phyloP scores from a whole-genome alignment of 2,329 filamentous ascomycete genomes.

The Phoma sp. region DNA sequence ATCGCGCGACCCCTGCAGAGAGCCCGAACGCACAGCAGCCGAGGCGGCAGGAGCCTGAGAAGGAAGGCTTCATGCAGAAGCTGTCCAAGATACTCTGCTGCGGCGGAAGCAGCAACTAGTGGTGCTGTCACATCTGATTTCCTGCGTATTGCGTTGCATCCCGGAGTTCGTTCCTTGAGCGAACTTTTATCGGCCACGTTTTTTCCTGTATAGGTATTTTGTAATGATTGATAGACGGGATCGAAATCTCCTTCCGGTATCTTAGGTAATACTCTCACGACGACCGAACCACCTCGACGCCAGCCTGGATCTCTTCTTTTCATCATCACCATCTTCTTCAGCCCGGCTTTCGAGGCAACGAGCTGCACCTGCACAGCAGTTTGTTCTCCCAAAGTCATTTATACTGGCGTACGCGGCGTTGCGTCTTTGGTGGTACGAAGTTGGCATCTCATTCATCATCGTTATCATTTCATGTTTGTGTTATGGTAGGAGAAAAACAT shows the following conservation, averaged over 20 bases:
- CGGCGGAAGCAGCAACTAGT: conserved; percentile 51
- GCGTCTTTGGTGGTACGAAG: conserved; percentile 26
- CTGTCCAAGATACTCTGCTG: conserved; percentile 93
- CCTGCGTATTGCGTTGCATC: conserved; percentile 41
- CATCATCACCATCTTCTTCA: conserved; percentile 33
- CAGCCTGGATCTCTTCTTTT: conserved; percentile 38
- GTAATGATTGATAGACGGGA: conserved; percentile 51
- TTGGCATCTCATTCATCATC: conserved; percentile 34
- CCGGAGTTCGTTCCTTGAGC: conserved; percentile 45
- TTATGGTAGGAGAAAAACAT: conserved; percentile 34
- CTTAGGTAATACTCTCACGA: conserved; percentile 45
- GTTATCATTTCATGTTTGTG: conserved; percentile 27
- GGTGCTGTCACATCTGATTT: conserved; percentile 22
- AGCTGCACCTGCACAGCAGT: conserved; percentile 28
- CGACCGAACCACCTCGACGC: conserved; percentile 34
- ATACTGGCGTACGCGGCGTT: conserved; percentile 39
- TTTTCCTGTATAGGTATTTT: conserved; percentile 50
- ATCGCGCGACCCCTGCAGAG: conserved; percentile 60
- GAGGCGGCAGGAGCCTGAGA: conserved; percentile 69
- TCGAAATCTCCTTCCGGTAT: conserved; percentile 44
- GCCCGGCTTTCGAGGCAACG: conserved; percentile 28
- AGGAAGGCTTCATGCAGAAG: conserved; percentile 81
- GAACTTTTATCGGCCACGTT: conserved; percentile 38
- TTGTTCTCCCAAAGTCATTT: conserved; percentile 29
- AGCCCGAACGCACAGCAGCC: conserved; percentile 58